Percentiles rank a stretch among this genome's conserved stretches.
phyloP scores from a whole-genome alignment of 768 basidiomycete genomes.

The Kwoniella bestiolae region DNA sequence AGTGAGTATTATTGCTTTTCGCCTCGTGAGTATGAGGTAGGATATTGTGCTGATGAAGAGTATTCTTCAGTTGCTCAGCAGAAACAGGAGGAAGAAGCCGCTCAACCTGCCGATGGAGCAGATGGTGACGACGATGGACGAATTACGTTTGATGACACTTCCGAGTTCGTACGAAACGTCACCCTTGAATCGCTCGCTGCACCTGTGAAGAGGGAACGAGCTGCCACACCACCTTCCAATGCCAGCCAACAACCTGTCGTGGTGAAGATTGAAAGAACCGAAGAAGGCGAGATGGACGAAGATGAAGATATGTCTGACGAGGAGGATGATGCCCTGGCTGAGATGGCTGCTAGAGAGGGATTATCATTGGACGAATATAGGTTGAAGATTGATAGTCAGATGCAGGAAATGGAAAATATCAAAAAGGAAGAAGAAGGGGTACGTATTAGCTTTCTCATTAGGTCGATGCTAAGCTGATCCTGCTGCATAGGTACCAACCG shows the following conservation, averaged over 20 bases:
- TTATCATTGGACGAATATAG: conserved; percentile 56
- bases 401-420: conserved; percentile 76
- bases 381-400: conserved; percentile 66
- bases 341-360: conserved; percentile 57
- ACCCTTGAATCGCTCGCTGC: conserved; percentile 43
- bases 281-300: conserved; percentile 66
- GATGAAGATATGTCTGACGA: conserved; percentile 60
- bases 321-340: conserved; percentile 70
- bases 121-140: conserved; percentile 60
- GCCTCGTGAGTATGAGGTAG: no score
- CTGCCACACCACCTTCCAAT: conserved; percentile 58
- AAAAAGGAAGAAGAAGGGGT: conserved; percentile 62
- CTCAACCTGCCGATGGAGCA: conserved; percentile 57
- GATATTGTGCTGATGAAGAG: background rate
- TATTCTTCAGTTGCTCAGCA: conserved; percentile 40
- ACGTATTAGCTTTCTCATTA: conserved; percentile 24
- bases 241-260: conserved; percentile 25
- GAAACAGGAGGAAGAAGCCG: conserved; percentile 59
- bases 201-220: conserved; percentile 53
- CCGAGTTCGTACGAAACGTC: conserved; percentile 84
- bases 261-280: conserved; percentile 61
- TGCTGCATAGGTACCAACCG: conserved; percentile 64
- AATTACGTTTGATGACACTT: conserved; percentile 92
- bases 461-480: background rate
- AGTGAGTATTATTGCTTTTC: conserved; percentile 59